These are phyloP conservation scores for Penicillium fuscoglaucum DNA, from an alignment of 2,329 filamentous ascomycete species.

Conservation along the genomic window DNA sequence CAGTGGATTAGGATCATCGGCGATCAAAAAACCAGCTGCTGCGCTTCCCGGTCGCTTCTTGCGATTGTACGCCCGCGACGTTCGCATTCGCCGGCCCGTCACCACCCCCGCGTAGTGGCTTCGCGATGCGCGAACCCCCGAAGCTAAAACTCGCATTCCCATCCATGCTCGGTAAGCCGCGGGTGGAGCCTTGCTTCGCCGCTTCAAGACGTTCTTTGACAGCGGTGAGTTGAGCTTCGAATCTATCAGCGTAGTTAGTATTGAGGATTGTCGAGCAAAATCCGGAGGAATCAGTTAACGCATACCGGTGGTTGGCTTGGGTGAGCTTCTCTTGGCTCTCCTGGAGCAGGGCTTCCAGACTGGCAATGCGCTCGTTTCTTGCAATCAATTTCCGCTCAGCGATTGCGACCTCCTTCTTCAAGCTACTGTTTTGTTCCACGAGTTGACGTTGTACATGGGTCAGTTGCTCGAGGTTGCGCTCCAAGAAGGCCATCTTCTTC, in stretches of 20 bases:
- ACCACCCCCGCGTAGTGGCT: constrained; percentile 59
- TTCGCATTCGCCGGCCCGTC: constrained; percentile 37
- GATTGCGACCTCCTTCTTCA: constrained; percentile 99
- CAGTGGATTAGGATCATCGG: constrained; percentile 34
- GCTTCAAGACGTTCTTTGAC: constrained; percentile 98
- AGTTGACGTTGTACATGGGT: constrained; percentile 97
- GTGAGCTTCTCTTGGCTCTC: constrained; percentile 99
- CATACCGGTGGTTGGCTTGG: constrained; percentile 93
- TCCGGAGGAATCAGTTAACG: constrained; percentile 24
- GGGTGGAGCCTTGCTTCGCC: constrained; percentile 87
- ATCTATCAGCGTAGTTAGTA: constrained; percentile 56
- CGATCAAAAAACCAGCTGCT: constrained; percentile 57
- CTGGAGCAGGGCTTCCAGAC: constrained; percentile 84
- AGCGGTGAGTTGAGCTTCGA: constrained; percentile 92
- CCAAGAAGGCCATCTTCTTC: constrained; percentile 99
- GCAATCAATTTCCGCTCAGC: constrained; percentile 96
- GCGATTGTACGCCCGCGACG: constrained; percentile 60
- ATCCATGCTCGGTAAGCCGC: constrained; percentile 68
- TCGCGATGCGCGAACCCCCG: constrained; percentile 61
- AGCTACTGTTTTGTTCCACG: constrained; percentile 92
- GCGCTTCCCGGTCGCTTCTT: constrained; percentile 64
- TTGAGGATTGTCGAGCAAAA: constrained; percentile 9
- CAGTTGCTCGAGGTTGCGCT: constrained; percentile 95
- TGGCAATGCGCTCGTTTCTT: constrained; percentile 93
- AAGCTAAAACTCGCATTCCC: constrained; percentile 73